Percentiles rank a stretch among this genome's conserved stretches.
Conservation (phyloP, 495 filamentous ascomycete genomes). For the Hypoxylon subgilvum region DNA sequence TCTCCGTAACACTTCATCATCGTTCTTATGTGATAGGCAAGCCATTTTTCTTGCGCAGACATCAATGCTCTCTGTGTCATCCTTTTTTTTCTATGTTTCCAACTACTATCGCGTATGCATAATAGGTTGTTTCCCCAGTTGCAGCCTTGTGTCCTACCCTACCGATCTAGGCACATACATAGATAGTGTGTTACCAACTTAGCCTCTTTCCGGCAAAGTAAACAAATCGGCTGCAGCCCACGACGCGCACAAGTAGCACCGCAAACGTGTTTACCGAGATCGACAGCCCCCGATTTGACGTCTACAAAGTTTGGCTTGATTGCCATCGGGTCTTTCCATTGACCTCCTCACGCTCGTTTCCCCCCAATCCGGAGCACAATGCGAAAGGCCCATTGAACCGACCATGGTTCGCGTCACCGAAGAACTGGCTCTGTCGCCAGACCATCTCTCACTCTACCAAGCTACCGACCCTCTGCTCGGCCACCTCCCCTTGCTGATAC, state of each 20-base stretch:
- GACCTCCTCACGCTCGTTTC: slow-evolving; percentile 34
- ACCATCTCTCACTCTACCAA: slow-evolving; percentile 80
- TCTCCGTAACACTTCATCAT: slow-evolving; percentile 21
- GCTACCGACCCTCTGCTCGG: slow-evolving; percentile 77
- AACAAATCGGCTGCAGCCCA: slow-evolving; percentile 32
- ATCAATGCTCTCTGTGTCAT: too few species aligned
- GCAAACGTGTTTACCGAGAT: slow-evolving; percentile 14
- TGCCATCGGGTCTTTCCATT: slow-evolving; percentile 22
- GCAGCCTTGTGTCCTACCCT: slow-evolving; percentile 3
- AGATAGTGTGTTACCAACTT: not conserved
- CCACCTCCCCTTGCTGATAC: slow-evolving; percentile 75
- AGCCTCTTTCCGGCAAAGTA: slow-evolving; percentile 19
- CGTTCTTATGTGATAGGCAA: slow-evolving; percentile 4
- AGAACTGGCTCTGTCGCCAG: slow-evolving; percentile 71
- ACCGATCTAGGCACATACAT: too few species aligned
- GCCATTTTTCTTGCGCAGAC: too few species aligned
- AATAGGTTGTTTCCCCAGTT: slow-evolving; percentile 2
- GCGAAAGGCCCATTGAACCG: slow-evolving; percentile 52
- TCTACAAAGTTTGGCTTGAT: slow-evolving; percentile 13
- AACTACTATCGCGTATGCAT: slow-evolving; percentile 17
- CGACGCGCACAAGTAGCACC: slow-evolving; percentile 30
- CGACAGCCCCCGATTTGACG: slow-evolving; percentile 10
- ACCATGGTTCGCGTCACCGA: slow-evolving; percentile 72
- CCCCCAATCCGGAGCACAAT: slow-evolving; percentile 36
- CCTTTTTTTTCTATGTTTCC: not conserved